phyloP scores from a whole-genome alignment of 2,329 filamentous ascomycete species.

The Neoarthrinium moseri region DNA sequence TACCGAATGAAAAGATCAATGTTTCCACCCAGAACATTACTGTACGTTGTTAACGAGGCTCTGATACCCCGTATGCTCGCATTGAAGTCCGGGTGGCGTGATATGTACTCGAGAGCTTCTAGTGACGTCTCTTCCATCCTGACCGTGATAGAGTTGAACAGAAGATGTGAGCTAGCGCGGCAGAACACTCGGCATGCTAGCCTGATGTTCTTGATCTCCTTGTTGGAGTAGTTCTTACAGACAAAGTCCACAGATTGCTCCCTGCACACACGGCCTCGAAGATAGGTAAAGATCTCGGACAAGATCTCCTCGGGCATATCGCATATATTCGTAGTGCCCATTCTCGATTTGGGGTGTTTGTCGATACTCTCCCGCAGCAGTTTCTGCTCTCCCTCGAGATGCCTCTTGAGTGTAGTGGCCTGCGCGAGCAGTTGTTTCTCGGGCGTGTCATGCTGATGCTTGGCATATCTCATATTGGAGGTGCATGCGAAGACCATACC shows the following conservation, averaged over 20 bases:
- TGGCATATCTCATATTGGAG: too few species aligned
- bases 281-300: background rate
- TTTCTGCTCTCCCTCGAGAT: too few species aligned
- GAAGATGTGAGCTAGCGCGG: conserved; percentile 16
- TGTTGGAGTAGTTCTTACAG: background rate
- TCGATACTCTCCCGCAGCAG: too few species aligned
- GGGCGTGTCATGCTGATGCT: too few species aligned
- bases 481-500: too few species aligned
- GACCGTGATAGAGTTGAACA: conserved; percentile 12
- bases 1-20: background rate
- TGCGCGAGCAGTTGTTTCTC: too few species aligned
- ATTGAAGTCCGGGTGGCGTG: conserved; percentile 15
- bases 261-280: background rate
- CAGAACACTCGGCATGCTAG: conserved; percentile 17
- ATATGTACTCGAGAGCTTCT: conserved; percentile 13
- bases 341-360: too few species aligned
- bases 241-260: background rate
- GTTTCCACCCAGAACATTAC: background rate
- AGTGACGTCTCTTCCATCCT: conserved; percentile 12
- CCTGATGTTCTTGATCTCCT: conserved; percentile 13
- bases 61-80: conserved; percentile 12
- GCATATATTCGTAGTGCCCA: too few species aligned
- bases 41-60: background rate
- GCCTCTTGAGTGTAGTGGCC: too few species aligned
- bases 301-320: too few species aligned